Conservation (phyloP, 2,329 filamentous ascomycete genomes). For the Tolypocladium paradoxum region DNA sequence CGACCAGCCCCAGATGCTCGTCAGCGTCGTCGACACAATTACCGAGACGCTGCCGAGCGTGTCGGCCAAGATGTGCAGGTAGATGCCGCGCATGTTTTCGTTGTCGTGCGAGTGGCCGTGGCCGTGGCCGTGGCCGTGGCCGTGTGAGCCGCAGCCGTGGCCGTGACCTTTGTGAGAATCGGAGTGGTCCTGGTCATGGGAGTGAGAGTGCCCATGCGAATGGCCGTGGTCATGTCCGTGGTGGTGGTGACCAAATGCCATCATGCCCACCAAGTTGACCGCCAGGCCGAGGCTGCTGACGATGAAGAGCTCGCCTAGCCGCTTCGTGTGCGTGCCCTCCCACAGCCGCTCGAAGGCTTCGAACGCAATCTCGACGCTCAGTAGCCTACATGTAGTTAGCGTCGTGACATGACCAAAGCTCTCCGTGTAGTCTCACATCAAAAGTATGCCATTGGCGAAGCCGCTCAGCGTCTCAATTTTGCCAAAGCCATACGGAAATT, state of each 20-base stretch:
- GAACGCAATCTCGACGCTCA: constrained; percentile 91
- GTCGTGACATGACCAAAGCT: neutral
- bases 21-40: constrained; percentile 80
- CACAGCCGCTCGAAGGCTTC: constrained; percentile 83
- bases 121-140: constrained; percentile 27
- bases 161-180: constrained; percentile 30
- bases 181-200: constrained; percentile 26
- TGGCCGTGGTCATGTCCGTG: constrained; percentile 26
- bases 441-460: constrained; percentile 90
- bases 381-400: constrained; percentile 46
- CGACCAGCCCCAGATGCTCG: constrained; percentile 79
- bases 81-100: constrained; percentile 97
- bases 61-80: constrained; percentile 88
- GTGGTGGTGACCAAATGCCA: constrained; percentile 63
- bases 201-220: constrained; percentile 37
- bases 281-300: constrained; percentile 79
- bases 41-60: constrained; percentile 91
- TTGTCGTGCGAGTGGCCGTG: constrained; percentile 65
- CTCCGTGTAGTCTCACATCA: constrained; percentile 51
- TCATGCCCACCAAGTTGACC: constrained; percentile 88
- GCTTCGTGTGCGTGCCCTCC: constrained; percentile 72
- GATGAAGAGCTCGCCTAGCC: constrained; percentile 75
- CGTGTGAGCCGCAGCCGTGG: constrained; percentile 28
- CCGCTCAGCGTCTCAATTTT: constrained; percentile 95
- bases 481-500: constrained; percentile 90